Percentiles rank a stretch among this genome's conserved stretches.
Conservation (phyloP, 345 rosid species). For the Abelmoschus esculentus region DNA sequence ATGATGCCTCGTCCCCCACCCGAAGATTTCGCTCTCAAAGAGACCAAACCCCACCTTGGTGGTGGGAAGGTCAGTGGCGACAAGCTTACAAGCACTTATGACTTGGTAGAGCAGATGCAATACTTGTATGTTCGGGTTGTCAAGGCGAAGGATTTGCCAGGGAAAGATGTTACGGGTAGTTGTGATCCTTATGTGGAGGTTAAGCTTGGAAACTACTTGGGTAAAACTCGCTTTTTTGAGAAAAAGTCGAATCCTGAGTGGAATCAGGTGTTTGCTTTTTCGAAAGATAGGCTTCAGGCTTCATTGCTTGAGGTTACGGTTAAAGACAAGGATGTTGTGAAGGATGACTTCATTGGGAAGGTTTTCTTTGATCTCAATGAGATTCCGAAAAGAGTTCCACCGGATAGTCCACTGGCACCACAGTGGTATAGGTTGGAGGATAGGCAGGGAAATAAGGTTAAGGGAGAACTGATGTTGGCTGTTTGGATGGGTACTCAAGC, state of each 20-base stretch:
- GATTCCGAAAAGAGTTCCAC: slow-evolving; percentile 84
- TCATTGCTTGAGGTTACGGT: slow-evolving; percentile 68
- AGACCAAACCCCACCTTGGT: slow-evolving; percentile 85
- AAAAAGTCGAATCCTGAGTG: slow-evolving; percentile 82
- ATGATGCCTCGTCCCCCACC: slow-evolving; percentile 76
- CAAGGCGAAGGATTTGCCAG: slow-evolving; percentile 84
- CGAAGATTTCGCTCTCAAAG: slow-evolving; percentile 69
- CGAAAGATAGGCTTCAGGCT: slow-evolving; percentile 63
- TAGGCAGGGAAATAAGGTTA: slow-evolving; percentile 53
- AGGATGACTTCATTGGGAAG: slow-evolving; percentile 79
- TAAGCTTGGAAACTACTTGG: slow-evolving; percentile 82
- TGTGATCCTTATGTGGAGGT: slow-evolving; percentile 91
- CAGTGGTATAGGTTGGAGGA: slow-evolving; percentile 92
- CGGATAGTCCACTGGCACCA: slow-evolving; percentile 87
- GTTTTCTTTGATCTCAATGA: slow-evolving; percentile 69
- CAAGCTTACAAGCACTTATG: slow-evolving; percentile 86
- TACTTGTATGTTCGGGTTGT: slow-evolving; percentile 88
- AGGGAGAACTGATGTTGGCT: slow-evolving; percentile 83
- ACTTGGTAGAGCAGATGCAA: slow-evolving; percentile 91
- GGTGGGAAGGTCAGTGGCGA: slow-evolving; percentile 68
- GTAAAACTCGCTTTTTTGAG: slow-evolving; percentile 73
- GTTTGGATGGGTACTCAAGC: slow-evolving; percentile 99
- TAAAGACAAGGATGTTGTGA: slow-evolving; percentile 72
- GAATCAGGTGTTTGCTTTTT: slow-evolving; percentile 71
- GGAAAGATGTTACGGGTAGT: slow-evolving; percentile 75